Evolutionary conservation across 2,329 filamentous ascomycete genomes (phyloP).

Genomic region (Truncatella angustata): DNA sequence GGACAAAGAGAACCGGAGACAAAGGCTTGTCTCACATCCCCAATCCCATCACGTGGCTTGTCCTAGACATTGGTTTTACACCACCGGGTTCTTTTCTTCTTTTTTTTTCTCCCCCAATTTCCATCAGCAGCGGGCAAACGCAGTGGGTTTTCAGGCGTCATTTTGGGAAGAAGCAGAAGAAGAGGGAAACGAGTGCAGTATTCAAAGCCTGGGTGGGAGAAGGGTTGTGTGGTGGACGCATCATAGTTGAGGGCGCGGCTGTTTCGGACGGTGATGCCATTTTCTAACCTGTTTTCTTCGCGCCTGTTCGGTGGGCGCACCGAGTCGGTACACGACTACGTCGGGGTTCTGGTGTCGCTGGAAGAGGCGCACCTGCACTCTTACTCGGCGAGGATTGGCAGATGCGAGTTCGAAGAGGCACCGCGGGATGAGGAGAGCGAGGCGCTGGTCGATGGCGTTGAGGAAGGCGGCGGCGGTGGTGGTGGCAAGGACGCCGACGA

Average conservation of each 20-base stretch:
- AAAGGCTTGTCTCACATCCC: background rate
- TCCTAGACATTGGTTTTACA: background rate
- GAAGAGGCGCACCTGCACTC: conserved; percentile 56
- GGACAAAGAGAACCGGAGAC: too few species aligned
- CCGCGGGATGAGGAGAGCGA: conserved; percentile 34
- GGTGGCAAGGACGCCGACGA: conserved; percentile 29
- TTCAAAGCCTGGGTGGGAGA: too few species aligned
- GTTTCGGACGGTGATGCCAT: background rate
- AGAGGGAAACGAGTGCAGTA: too few species aligned
- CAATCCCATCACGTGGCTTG: conserved; percentile 3
- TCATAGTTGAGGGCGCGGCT: background rate
- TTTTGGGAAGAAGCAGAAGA: too few species aligned
- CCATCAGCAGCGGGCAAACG: too few species aligned
- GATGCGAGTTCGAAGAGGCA: conserved; percentile 40
- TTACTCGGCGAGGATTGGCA: conserved; percentile 47
- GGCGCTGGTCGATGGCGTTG: conserved; percentile 22
- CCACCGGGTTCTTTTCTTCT: too few species aligned
- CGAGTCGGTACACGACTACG: conserved; percentile 50
- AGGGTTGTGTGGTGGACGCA: background rate
- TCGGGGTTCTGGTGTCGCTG: conserved; percentile 50
- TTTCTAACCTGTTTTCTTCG: background rate
- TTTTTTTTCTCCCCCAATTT: background rate
- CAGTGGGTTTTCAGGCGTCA: too few species aligned
- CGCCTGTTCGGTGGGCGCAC: conserved; percentile 21
- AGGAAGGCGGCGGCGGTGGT: conserved; percentile 26